phyloP scores from a whole-genome alignment of 2,329 filamentous ascomycete genomes.

The Nectriaceae sp. region DNA sequence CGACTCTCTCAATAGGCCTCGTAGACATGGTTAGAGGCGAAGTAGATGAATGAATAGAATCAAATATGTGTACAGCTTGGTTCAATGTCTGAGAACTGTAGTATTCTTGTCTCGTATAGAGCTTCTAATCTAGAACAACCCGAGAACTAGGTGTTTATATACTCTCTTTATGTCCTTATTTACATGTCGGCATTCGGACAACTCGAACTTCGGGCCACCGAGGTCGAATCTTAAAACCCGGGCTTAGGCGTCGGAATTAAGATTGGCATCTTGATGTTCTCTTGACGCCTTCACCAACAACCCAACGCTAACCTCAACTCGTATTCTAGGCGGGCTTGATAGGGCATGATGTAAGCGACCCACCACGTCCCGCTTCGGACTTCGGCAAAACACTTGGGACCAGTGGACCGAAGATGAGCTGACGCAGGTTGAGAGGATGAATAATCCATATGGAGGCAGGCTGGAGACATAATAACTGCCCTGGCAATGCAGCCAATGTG shows the following conservation, averaged over 20 bases:
- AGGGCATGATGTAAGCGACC: too few species aligned
- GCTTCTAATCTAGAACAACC: background rate
- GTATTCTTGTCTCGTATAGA: too few species aligned
- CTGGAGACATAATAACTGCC: too few species aligned
- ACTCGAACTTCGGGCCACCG: background rate
- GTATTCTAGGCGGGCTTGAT: too few species aligned
- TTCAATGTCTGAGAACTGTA: background rate
- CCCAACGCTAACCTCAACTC: too few species aligned
- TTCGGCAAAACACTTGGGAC: too few species aligned
- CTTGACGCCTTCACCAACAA: too few species aligned
- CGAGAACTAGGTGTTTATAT: background rate
- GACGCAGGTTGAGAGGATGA: too few species aligned
- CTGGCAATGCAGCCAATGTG: too few species aligned
- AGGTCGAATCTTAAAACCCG: background rate
- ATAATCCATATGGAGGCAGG: too few species aligned
- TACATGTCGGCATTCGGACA: background rate
- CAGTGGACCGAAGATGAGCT: too few species aligned
- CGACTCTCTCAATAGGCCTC: conserved; percentile 26
- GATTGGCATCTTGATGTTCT: background rate
- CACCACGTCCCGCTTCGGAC: too few species aligned
- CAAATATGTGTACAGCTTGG: background rate
- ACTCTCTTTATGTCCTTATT: background rate
- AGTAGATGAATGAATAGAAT: background rate
- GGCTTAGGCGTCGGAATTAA: background rate
- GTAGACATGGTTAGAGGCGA: background rate